Conservation (phyloP, 495 filamentous ascomycete species). For the Trichoderma parareesei region DNA sequence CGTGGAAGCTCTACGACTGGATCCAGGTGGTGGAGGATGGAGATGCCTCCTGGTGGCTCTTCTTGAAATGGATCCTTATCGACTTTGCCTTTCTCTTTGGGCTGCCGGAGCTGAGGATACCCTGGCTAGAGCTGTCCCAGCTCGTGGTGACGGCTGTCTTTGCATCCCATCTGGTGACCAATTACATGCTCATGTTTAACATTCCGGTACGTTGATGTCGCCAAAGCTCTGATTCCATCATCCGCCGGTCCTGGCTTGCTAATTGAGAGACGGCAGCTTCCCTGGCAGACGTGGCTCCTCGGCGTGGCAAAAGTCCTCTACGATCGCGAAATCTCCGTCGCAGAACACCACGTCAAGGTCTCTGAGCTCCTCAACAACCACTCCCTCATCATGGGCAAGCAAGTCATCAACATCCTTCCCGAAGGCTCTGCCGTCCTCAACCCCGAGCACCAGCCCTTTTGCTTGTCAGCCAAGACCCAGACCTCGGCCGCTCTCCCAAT, state of each 20-base stretch:
- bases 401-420: slow-evolving; percentile 92
- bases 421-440: slow-evolving; percentile 90
- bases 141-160: slow-evolving; percentile 58
- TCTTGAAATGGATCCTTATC: slow-evolving; percentile 84
- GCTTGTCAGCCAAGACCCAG: slow-evolving; percentile 52
- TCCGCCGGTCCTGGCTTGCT: slow-evolving; percentile 12
- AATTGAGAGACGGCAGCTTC: slow-evolving; percentile 40
- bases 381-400: slow-evolving; percentile 86
- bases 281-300: slow-evolving; percentile 55
- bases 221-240: not conserved
- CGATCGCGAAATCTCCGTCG: slow-evolving; percentile 83
- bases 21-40: slow-evolving; percentile 63
- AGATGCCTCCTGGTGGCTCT: slow-evolving; percentile 72
- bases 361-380: slow-evolving; percentile 78
- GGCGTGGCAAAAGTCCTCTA: slow-evolving; percentile 67
- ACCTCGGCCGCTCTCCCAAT: slow-evolving; percentile 66
- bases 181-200: slow-evolving; percentile 86
- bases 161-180: slow-evolving; percentile 57
- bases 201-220: slow-evolving; percentile 52
- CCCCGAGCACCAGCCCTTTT: slow-evolving; percentile 66
- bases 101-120: slow-evolving; percentile 76
- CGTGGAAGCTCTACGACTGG: slow-evolving; percentile 82
- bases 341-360: slow-evolving; percentile 79
- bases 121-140: slow-evolving; percentile 87
- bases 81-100: slow-evolving; percentile 80